These are phyloP conservation scores for Trametes hirsuta DNA, from an alignment of 1,284 basidiomycete genomes.

Conservation along the genomic window DNA sequence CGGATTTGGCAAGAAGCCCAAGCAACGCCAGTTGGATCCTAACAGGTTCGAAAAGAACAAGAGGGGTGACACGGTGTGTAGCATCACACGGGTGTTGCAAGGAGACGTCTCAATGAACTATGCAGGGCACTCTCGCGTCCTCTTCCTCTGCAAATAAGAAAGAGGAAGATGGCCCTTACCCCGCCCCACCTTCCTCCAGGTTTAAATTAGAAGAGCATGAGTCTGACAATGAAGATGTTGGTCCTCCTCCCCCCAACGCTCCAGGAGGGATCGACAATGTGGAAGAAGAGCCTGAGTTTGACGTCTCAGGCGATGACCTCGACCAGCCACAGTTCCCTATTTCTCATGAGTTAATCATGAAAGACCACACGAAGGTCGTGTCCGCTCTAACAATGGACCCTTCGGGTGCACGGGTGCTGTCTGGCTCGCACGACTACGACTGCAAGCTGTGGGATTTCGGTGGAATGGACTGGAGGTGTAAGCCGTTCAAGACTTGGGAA, in stretches of 20 bases:
- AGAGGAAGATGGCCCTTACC: conserved; percentile 8
- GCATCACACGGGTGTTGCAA: too few relatives aligned
- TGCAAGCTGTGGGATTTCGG: conserved; percentile 99
- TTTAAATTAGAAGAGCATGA: conserved; percentile 27
- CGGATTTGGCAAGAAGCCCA: conserved; percentile 74
- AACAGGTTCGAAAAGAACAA: conserved; percentile 76
- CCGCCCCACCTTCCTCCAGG: conserved; percentile 1
- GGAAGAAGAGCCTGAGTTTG: conserved; percentile 64
- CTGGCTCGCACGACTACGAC: conserved; percentile 96
- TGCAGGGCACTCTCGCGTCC: conserved; percentile 6
- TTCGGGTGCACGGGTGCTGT: conserved; percentile 88
- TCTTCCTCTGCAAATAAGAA: conserved; percentile 8
- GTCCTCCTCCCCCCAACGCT: conserved; percentile 30
- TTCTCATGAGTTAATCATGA: conserved; percentile 87
- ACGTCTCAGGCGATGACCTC: conserved; percentile 52
- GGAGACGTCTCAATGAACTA: too few relatives aligned
- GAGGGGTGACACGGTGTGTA: conserved; percentile 48
- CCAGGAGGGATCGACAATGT: background rate
- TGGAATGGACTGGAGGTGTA: conserved; percentile 89
- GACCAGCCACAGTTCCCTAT: conserved; percentile 69
- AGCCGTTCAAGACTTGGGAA: conserved; percentile 96
- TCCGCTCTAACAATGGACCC: conserved; percentile 92
- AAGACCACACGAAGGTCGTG: conserved; percentile 94
- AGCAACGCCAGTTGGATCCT: conserved; percentile 69
- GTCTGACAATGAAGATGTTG: conserved; percentile 42